Base-by-base conservation (phyloP, 2,329 filamentous ascomycete species). In the Colletotrichum aenigma region DNA sequence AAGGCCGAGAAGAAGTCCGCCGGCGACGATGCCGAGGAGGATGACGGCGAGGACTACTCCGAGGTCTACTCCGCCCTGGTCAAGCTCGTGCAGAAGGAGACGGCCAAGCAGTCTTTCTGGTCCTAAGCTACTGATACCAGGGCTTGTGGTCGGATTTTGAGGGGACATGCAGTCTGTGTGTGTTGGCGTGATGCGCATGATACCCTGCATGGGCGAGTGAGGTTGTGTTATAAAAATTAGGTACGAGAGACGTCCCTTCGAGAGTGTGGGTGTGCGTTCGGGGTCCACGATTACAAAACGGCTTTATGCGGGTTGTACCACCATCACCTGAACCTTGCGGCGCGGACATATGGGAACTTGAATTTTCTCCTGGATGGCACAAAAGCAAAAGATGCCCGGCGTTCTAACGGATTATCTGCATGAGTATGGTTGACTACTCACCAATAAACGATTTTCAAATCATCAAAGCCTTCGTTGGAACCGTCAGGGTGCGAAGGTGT, bases 51-150 rank as follows among this genome's bases (percentile, higher is more conserved):
- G 84, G 91, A 91, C 77, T 94, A 93, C 80, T 87, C 86, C 78
- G 91, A 93, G 81, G 87, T 88, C 61, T 94, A 93, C 84, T 89
- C 91, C 82, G 90, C 93, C 73, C 86, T 94, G 74, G 88, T 92
- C 79, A 93, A 93, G 88, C 86, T 92, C 66, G 89, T 91, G 71
- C 89, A 93, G 86, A 93, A 93, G 87, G 91, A 93, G 88, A 88
- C 87, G 80, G 84, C 86, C 79, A 91, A 89, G 86, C 89, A 92
- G 85, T 86, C 86, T 76, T 88, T 88, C 81, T 87, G 87, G 85
- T 84, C 84, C 78, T 86, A 84, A 80, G 82, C 21, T 34, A 36
- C 13, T 16, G 82, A 79, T 77, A 81, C 21, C 43, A 52, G 6
- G 12, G 43, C 43, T 21, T 21, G n/a, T 18, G 43, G n/a, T 52